These are phyloP conservation scores for Lizonia empirigonia DNA, from an alignment of 2,329 filamentous ascomycete species.

Conservation along the genomic window DNA sequence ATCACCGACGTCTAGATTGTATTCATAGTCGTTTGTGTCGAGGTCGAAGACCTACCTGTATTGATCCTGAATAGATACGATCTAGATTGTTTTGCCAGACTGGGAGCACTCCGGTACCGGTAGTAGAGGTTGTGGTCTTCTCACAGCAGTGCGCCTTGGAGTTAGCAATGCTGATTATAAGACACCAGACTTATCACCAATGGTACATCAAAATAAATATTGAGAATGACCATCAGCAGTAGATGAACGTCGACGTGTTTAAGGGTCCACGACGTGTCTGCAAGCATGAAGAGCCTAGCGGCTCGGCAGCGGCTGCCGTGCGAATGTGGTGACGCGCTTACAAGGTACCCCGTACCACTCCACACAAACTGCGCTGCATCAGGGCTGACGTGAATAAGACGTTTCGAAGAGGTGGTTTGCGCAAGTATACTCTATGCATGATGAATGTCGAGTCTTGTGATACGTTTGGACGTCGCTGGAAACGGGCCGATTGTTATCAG, in stretches of 20 bases:
- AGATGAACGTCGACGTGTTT: no score
- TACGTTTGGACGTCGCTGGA: not conserved
- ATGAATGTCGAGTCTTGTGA: not conserved
- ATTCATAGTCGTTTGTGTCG: not conserved
- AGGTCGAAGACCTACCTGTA: not conserved
- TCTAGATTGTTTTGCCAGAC: not conserved
- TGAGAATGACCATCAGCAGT: not conserved
- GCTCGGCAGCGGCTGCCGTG: constrained; percentile 4
- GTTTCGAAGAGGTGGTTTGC: not conserved
- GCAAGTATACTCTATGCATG: not conserved
- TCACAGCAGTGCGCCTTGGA: not conserved
- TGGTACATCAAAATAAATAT: no score
- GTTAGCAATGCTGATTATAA: not conserved
- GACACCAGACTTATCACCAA: not conserved
- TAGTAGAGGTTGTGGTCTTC: not conserved
- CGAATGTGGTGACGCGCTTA: not conserved
- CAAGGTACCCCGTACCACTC: constrained; percentile 7
- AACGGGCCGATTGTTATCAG: not conserved
- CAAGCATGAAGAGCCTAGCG: not conserved
- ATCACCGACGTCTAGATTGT: not conserved
- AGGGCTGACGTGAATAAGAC: not conserved
- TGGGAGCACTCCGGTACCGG: not conserved
- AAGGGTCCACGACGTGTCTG: not conserved
- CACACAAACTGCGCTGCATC: constrained; percentile 10
- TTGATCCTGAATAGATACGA: not conserved